Evolutionary conservation across 306 rosid genomes (phyloP), one percentile per base, ranked within the genome.

Genomic region (Ormosia emarginata): DNA sequence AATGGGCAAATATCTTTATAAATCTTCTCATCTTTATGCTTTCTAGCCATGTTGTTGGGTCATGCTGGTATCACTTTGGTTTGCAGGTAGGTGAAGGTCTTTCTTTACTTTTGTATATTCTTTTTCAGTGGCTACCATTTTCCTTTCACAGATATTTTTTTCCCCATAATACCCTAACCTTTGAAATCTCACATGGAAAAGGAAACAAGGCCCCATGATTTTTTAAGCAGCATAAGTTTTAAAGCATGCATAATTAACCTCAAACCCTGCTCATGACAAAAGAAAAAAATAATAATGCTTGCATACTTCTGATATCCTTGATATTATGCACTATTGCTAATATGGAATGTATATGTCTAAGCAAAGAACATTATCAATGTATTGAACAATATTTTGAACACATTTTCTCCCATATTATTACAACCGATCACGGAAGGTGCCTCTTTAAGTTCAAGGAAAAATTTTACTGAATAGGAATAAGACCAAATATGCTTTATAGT

Each of bases 31-130:
- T 91, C 39, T 91, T 87, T 70, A 85, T 92, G 85, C 86, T 94
- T 37, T 76, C 97, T 65, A 93, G 93, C 69, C 98, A 94, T 58
- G 36, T 90, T 66, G 92, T 88, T 30, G 98, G 98, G n/a, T 90
- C 98, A 14, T 79, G 88, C 84, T 94, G 97, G 97, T 94, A 94
- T 70, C 96, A 92, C 39, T 74, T 94, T 6, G 92, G 97, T 70
- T 84, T 94, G 80, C 98, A 94, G 97, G 98, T 94, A 61, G 53
- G 88, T 79, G 24, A 24, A 24, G 62, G 50, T 34, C 24, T 66
- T 80, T 80, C 33, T 66, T 32, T 62, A 66, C 67, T 30, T 4
- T 34, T 72, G 14, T 64, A 11, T 18, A 39, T 44, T 63, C 29
- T 30, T 41, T 53, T 65, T 5, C 40, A 12, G 52, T 17, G 61